Percentiles rank a stretch among this genome's conserved stretches.
Conservation (phyloP, 768 basidiomycete genomes). For the Boletus fagicola region DNA sequence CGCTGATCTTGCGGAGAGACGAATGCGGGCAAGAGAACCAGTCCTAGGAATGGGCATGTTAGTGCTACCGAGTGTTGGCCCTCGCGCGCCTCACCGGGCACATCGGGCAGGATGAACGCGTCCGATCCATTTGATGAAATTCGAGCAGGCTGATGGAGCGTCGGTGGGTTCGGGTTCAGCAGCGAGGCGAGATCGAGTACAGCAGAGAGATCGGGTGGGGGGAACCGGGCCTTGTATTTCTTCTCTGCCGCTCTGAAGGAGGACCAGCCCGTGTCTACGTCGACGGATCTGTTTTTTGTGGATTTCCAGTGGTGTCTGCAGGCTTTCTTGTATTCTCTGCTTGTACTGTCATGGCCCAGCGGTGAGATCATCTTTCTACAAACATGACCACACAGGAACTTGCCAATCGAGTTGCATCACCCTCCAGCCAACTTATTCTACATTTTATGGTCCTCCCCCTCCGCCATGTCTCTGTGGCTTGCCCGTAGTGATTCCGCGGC, state of each 20-base stretch:
- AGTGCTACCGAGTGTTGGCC: background rate
- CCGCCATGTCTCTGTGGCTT: slow-evolving; percentile 73
- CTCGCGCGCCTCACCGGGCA: slow-evolving; percentile 40
- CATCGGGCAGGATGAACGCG: slow-evolving; percentile 17
- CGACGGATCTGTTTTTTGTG: slow-evolving; percentile 49
- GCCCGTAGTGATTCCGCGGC: too few species aligned
- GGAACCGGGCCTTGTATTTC: slow-evolving; percentile 74
- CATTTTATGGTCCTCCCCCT: background rate
- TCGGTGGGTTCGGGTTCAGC: slow-evolving; percentile 11
- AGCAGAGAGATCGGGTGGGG: slow-evolving; percentile 66
- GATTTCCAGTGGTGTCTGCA: slow-evolving; percentile 57
- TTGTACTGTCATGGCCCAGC: background rate
- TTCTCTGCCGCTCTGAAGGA: slow-evolving; percentile 79
- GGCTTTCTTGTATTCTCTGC: slow-evolving; percentile 57
- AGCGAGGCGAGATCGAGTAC: slow-evolving; percentile 69
- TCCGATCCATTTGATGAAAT: background rate
- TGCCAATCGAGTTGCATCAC: slow-evolving; percentile 1
- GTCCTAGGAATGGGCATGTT: slow-evolving; percentile 50
- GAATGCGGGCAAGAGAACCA: slow-evolving; percentile 80
- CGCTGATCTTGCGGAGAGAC: slow-evolving; percentile 63
- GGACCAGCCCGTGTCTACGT: slow-evolving; percentile 58
- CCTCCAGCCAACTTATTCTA: too few species aligned
- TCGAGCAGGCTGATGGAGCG: slow-evolving; percentile 1
- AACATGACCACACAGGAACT: slow-evolving; percentile 27
- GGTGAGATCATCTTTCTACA: slow-evolving; percentile 23